Evolutionary conservation across 169 alveolate species (phyloP), one percentile per base, ranked within the genome.

Genomic region (Neospora caninum): DNA sequence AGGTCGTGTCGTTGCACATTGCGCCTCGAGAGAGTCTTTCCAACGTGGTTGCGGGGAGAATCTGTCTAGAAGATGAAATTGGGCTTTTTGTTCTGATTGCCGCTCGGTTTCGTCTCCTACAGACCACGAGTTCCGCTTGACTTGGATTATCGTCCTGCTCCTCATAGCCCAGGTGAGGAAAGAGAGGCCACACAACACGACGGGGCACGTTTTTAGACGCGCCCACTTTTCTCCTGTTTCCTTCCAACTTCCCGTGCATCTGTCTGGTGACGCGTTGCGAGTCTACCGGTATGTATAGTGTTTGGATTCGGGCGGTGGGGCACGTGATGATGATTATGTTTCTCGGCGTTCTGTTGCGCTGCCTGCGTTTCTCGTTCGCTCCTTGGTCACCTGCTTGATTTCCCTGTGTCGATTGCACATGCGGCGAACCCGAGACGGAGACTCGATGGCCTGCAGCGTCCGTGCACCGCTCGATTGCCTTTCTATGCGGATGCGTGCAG

Each of bases 121-220:
- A 69, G 93, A 49, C 27, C 93, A 69, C 84, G 93, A 89, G 64
- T 88, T 88, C 58, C 93, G 93, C 53, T 4, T 88, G 64, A 88
- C 93, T 13, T 88, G 93, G 93, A 88, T 88, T 67, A 38, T 88
- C 64, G 86, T 88, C 41, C 16, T 88, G 58, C 93, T 88, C 58
- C 58, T 88, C 27, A 10, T 38, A 13, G 70, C 78, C 58, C 93
- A 88, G 64, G 93, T 88, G 38, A 49, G 84, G 0, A 49, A 49
- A 49, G 58, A 49, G 4, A 4, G 58, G 13, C 58, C 58, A 4
- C 58, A 16, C 31, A 53, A 10, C 31, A 31, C 38, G 54, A 43
- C 58, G 42, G 58, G 22, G 9, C n/a, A 18, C 41, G 34, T 18
- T 41, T 83, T 41, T 83, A 34, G 80, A 4, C 31, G 10, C 6